Base-by-base conservation (phyloP, 441 rosid genomes). In the Gossypium gossypioides region DNA sequence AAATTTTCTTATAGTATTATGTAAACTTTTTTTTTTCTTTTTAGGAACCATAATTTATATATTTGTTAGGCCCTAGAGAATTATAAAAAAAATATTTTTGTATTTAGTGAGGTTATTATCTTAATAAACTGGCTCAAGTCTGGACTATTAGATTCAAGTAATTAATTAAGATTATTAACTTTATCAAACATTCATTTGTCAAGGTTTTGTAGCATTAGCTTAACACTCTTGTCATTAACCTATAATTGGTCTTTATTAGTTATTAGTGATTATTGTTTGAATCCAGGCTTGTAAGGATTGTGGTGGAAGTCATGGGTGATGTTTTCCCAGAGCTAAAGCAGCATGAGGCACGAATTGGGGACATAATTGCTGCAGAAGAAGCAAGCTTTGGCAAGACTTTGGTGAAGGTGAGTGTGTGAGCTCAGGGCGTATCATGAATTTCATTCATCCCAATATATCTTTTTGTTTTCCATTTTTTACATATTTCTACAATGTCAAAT, bases 371-470 rank as follows among this genome's bases (percentile, higher is more conserved):
- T 4, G 89, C 81, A 65, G 99, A 96, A 78, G 99, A 96, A 85
- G 83, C 87, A 55, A 96, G 96, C 85, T 96, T 96, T 81, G 90
- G 97, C 75, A 91, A 85, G 82, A 96, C 99, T 64, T 86, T 96
- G 88, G 84, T 79, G 1, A 96, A 96, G 92, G 98, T 91, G 77
- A 81, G 87, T 48, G 21, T 63, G 68, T 61, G 21, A 34, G 24
- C 46, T 61, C 25, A 8, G 40, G 1, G 3, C 21, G 3, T 44
- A 10, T 13, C 42, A 16, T 68, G 72, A 52, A 5, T 18, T 32
- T 52, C 29, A 52, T 54, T 3, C 8, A 51, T 15, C 48, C 25
- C n/a, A 51, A 52, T 51, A 16, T 22, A 18, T 21, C 19, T 65
- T 65, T 65, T 29, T 24, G n/a, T 65, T 65, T 65, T 15, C 19